Percentiles rank a stretch among this genome's conserved stretches.
These are phyloP conservation scores for Chlorella sp. DNA, from an alignment of 139 green algal genomes.

Conservation along the genomic window DNA sequence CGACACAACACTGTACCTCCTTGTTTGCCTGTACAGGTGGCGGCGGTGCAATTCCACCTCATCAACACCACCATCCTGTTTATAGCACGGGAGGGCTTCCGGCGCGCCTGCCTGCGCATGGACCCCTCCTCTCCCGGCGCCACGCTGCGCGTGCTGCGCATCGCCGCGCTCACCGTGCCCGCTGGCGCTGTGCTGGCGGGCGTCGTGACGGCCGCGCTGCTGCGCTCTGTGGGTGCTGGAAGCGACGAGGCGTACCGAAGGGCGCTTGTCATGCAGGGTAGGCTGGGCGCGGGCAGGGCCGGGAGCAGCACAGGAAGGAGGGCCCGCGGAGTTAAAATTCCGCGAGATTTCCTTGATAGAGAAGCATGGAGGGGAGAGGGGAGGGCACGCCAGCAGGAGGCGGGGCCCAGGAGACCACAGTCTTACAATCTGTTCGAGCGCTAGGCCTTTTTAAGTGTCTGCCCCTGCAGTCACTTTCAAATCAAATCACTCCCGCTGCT, in stretches of 20 bases:
- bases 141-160: conserved; percentile 16
- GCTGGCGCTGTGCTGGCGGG: conserved; percentile 55
- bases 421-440: too few species aligned
- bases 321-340: too few species aligned
- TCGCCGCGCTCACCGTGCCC: conserved; percentile 56
- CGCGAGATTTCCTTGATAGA: too few species aligned
- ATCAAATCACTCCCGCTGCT: background rate
- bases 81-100: conserved; percentile 87
- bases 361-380: too few species aligned
- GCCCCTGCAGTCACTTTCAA: background rate
- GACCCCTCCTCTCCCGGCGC: background rate
- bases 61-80: conserved; percentile 91
- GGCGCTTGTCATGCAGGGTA: conserved; percentile 62
- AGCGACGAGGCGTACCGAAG: conserved; percentile 46
- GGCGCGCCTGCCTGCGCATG: conserved; percentile 81
- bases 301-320: background rate
- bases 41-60: conserved; percentile 90
- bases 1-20: background rate
- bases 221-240: conserved; percentile 4
- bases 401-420: too few species aligned
- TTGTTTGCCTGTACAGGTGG: conserved; percentile 55
- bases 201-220: conserved; percentile 45
- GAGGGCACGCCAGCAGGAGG: too few species aligned
- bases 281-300: background rate
- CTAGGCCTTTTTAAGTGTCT: background rate